Evolutionary conservation across 2,329 filamentous ascomycete species (phyloP).

Genomic region (Talaromyces sp.): DNA sequence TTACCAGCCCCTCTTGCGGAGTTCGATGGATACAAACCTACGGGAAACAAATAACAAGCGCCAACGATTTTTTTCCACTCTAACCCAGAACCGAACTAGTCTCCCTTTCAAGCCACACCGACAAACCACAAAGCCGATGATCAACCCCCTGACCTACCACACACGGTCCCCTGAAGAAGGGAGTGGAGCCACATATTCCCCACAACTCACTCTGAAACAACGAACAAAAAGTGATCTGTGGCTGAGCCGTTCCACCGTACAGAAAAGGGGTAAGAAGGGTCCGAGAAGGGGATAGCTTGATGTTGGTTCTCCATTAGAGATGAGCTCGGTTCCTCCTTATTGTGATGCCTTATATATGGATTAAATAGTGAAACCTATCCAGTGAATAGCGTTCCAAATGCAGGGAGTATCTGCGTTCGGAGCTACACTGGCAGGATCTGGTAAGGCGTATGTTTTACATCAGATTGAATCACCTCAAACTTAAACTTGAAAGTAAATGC

Average conservation of each 20-base stretch:
- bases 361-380: no score
- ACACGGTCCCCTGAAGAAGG: conserved; percentile 14
- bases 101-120: conserved; percentile 2
- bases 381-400: no score
- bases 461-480: neutral
- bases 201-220: conserved; percentile 28
- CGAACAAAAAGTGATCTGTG: conserved; percentile 23
- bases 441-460: conserved; percentile 2
- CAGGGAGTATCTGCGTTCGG: no score
- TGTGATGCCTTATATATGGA: no score
- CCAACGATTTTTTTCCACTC: neutral
- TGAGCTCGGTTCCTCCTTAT: no score
- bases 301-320: no score
- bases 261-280: conserved; percentile 10
- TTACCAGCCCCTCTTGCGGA: neutral
- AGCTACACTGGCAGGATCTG: neutral
- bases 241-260: conserved; percentile 17
- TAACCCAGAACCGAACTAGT: neutral
- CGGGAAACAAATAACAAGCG: neutral
- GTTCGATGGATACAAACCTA: neutral
- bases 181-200: conserved; percentile 19
- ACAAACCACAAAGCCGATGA: conserved; percentile 7
- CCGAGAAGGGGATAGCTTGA: neutral
- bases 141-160: conserved; percentile 7
- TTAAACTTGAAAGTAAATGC: neutral